Evolutionary conservation across 2,329 filamentous ascomycete species (phyloP), one percentile per base, ranked within the genome.

Genomic region (Raffaelea albimanens): DNA sequence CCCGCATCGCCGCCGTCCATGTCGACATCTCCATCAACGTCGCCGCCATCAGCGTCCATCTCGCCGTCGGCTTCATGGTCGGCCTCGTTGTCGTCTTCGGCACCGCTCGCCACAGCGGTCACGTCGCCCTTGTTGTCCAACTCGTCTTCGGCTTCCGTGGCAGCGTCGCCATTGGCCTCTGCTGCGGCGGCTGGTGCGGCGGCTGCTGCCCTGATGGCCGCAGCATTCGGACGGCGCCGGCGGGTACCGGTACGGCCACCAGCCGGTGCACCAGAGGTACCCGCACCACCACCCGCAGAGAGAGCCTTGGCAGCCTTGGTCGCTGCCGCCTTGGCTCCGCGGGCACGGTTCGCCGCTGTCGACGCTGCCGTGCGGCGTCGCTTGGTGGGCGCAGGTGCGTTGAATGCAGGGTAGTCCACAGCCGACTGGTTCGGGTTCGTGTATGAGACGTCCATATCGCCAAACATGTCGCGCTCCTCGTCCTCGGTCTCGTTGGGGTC

Each of bases 101-200:
- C 70, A 5, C 71, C 68, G 43, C 63, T 68, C 2, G 64, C 73
- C 33, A 73, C 53, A 13, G 69, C 71, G 4, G 73, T 57, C 14
- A 73, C 59, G 45, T 76, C 71, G 16, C 78, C 72, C 45, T 71
- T 71, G 23, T 80, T n/a, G n/a, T n/a, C n/a, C n/a, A n/a, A n/a
- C n/a, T n/a, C n/a, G n/a, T n/a, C n/a, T n/a, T n/a, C n/a, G n/a
- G n/a, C n/a, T n/a, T n/a, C 76, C 47, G 76, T 76, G 50, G 78
- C 67, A 41, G 71, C 71, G 38, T 76, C 72, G 8, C 65, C 70
- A 47, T 72, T 25, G 39, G 25, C 67, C 38, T 39, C 39, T 33
- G 73, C 70, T 14, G 67, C 71, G 25, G 71, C 69, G 5, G 55
- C 53, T 34, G 65, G 62, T 31, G 62, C 63, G 29, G 66, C 66